A percentile compares a stretch with the other conserved stretches of the same genome.
Evolutionary conservation across 768 basidiomycete species (phyloP).

Genomic region (Flagelloscypha sp.): DNA sequence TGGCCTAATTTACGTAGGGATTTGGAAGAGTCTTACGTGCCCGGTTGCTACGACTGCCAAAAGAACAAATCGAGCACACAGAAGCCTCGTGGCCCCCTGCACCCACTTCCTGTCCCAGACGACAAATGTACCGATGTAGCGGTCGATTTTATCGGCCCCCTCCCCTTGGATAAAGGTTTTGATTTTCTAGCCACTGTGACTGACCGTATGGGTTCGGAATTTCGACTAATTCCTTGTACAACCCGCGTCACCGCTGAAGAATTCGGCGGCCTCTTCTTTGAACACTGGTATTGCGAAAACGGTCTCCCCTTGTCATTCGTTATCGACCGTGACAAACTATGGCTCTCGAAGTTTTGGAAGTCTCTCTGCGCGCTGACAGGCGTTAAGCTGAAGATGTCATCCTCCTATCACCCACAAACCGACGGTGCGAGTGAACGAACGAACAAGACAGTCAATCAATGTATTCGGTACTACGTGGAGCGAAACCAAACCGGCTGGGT

Average conservation of each 20-base stretch:
- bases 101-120: constrained; percentile 8
- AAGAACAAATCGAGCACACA: constrained; percentile 18
- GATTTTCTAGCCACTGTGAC: constrained; percentile 21
- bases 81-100: constrained; percentile 15
- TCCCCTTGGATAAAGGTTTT: constrained; percentile 22
- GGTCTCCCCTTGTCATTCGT: constrained; percentile 23
- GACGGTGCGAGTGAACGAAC: constrained; percentile 25
- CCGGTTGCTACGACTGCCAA: constrained; percentile 19
- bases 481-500: constrained; percentile 23
- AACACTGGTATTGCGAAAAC: constrained; percentile 22
- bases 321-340: constrained; percentile 24
- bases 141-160: constrained; percentile 28
- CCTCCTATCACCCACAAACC: constrained; percentile 28
- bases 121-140: constrained; percentile 14
- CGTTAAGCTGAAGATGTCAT: constrained; percentile 22
- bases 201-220: constrained; percentile 15
- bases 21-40: constrained; percentile 22
- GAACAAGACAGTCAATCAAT: constrained; percentile 25
- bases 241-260: constrained; percentile 14
- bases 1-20: constrained; percentile 26
- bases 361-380: constrained; percentile 14
- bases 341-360: constrained; percentile 24
- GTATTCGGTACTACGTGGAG: constrained; percentile 15
- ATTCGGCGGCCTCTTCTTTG: constrained; percentile 18
- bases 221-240: constrained; percentile 10